phyloP scores from a whole-genome alignment of 495 filamentous ascomycete genomes.

The Aspergillus leporis region DNA sequence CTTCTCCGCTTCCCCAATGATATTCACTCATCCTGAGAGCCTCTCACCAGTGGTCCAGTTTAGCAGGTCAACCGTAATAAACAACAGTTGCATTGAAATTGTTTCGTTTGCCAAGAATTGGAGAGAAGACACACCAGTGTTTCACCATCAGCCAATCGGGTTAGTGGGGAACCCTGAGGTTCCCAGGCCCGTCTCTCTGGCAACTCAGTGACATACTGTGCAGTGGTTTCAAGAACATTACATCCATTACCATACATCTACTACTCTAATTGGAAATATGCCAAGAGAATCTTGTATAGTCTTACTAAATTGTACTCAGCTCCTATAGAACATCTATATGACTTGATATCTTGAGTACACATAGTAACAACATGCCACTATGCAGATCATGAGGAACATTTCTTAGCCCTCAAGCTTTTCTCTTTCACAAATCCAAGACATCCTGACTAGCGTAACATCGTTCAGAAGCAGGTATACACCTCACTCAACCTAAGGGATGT shows the following conservation, averaged over 20 bases:
- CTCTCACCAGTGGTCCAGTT: neutral
- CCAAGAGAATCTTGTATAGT: too few species aligned
- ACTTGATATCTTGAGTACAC: too few species aligned
- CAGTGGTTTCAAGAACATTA: neutral
- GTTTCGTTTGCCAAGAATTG: constrained; percentile 21
- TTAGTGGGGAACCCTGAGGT: neutral
- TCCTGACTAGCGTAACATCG: too few species aligned
- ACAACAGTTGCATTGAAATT: neutral
- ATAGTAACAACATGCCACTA: too few species aligned
- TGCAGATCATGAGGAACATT: too few species aligned
- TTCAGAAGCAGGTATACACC: too few species aligned
- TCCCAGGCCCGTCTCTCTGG: constrained; percentile 31
- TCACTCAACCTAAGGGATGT: too few species aligned
- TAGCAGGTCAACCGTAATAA: neutral
- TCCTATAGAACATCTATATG: too few species aligned
- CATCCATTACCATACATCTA: neutral
- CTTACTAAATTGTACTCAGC: too few species aligned
- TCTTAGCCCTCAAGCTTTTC: too few species aligned
- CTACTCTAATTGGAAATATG: too few species aligned
- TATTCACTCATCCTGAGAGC: neutral
- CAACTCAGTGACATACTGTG: constrained; percentile 28
- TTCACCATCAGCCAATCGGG: constrained; percentile 28
- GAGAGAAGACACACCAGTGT: constrained; percentile 42
- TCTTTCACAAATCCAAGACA: too few species aligned
- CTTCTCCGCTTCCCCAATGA: neutral